Evolutionary conservation across 306 rosid genomes (phyloP), one percentile per base, ranked within the genome.

Genomic region (Hippophae tibetana): DNA sequence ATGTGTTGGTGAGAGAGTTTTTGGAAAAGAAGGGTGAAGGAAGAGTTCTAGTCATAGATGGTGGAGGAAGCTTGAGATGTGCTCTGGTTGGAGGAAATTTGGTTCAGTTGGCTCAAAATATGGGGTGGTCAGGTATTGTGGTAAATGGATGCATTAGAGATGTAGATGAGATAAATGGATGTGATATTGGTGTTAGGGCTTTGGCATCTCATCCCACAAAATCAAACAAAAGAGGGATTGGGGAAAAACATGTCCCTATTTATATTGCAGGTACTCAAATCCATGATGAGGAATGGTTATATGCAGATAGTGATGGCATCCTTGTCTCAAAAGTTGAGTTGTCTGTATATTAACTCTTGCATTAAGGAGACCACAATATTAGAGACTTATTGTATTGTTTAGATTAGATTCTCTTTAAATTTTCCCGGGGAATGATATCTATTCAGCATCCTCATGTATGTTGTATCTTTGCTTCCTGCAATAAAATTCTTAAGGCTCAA

Each of bases 121-220:
- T 13, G 56, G 95, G 89, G 12, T 89, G 97, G 97, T 60, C 77
- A 1, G 97, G 95, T 2, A 70, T 89, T 43, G 83, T 85, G n/a
- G 85, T 89, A 5, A 85, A 85, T 72, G 97, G 97, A 0, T 89
- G 97, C 74, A 45, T 89, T 54, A 83, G 97, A 76, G 97, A 89
- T 66, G 92, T 83, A 5, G 97, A 83, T 69, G 97, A 89, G 78
- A 86, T 86, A 62, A 84, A 78, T 57, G 80, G 60, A 5, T 89
- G 92, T 74, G 79, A 76, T 27, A 60, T 89, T 60, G 95, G 90
- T 2, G 92, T 86, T 10, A 79, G 90, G 59, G 97, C 97, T 11
- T 68, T 89, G 82, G 84, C 75, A 10, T 68, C 95, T 50, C 66
- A 83, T 74, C 97, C 97, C 3, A 55, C 75, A 56, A 86, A 62